Percentiles rank a stretch among this genome's conserved stretches.
These are phyloP conservation scores for Penicillium pulvis DNA, from an alignment of 495 filamentous ascomycete genomes.

Conservation along the genomic window DNA sequence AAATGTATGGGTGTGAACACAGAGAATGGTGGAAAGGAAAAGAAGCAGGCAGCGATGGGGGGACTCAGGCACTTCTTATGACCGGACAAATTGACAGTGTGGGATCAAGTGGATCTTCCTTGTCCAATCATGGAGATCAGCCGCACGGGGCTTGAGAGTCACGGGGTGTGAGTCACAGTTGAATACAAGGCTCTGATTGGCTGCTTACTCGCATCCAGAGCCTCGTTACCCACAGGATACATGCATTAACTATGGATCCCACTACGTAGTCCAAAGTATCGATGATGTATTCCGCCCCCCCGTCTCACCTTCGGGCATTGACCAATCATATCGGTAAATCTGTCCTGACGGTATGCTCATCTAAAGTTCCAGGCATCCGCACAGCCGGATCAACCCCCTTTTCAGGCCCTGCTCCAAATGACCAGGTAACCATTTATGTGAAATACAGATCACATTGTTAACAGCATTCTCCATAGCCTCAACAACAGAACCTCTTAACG, in stretches of 20 bases:
- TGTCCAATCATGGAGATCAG: constrained; percentile 3
- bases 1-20: constrained; percentile 13
- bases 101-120: constrained; percentile 15
- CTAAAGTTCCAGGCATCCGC: constrained; percentile 17
- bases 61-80: constrained; percentile 48
- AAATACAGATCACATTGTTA: neutral
- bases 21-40: constrained; percentile 21
- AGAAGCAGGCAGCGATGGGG: constrained; percentile 39
- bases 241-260: neutral
- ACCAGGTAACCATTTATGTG: neutral
- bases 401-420: neutral
- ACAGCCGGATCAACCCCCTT: neutral
- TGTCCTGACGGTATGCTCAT: constrained; percentile 8
- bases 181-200: constrained; percentile 26
- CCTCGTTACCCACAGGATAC: constrained; percentile 12
- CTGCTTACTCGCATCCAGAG: neutral
- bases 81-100: constrained; percentile 26
- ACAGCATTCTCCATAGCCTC: neutral
- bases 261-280: neutral
- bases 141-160: constrained; percentile 31
- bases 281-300: constrained; percentile 1
- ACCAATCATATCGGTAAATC: constrained; percentile 14
- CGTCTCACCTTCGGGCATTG: constrained; percentile 16
- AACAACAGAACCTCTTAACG: neutral
- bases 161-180: constrained; percentile 49